These are phyloP conservation scores for Mycena rosella DNA, from an alignment of 768 basidiomycete genomes.

Conservation along the genomic window DNA sequence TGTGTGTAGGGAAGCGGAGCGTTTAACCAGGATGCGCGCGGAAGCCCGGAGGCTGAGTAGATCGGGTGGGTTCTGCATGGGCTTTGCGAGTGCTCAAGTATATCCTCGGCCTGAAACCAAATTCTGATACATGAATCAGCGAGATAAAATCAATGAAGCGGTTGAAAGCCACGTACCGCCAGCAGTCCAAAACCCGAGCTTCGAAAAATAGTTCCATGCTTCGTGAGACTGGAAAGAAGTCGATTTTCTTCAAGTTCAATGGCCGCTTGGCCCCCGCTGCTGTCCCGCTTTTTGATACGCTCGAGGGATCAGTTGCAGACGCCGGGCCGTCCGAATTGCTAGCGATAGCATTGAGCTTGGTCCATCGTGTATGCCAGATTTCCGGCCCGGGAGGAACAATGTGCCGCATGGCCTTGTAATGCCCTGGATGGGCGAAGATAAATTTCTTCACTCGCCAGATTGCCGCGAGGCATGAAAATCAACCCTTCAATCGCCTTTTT, in stretches of 20 bases:
- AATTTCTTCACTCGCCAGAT: constrained; percentile 36
- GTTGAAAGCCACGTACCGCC: constrained; percentile 2
- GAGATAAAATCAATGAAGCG: neutral
- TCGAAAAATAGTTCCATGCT: constrained; percentile 39
- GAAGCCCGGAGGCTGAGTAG: neutral
- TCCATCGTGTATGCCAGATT: constrained; percentile 39
- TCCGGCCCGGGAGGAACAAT: constrained; percentile 33
- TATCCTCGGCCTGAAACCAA: constrained; percentile 4
- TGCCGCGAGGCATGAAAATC: constrained; percentile 33
- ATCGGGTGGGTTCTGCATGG: neutral
- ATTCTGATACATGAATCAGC: neutral
- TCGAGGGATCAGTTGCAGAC: constrained; percentile 37
- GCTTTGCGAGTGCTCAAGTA: neutral
- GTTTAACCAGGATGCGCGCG: neutral
- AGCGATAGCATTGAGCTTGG: constrained; percentile 35
- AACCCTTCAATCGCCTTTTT: constrained; percentile 32
- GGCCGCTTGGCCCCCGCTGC: constrained; percentile 36
- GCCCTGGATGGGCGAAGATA: constrained; percentile 28
- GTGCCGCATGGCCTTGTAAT: constrained; percentile 37
- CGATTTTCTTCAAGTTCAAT: constrained; percentile 37
- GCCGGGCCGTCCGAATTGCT: constrained; percentile 35
- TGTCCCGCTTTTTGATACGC: constrained; percentile 30
- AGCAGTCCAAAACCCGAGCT: constrained; percentile 27
- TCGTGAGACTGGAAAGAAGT: constrained; percentile 39
- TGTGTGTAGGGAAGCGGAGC: constrained; percentile 1